phyloP scores from a whole-genome alignment of 2,329 filamentous ascomycete genomes.

The Cryphonectria carpinicola region DNA sequence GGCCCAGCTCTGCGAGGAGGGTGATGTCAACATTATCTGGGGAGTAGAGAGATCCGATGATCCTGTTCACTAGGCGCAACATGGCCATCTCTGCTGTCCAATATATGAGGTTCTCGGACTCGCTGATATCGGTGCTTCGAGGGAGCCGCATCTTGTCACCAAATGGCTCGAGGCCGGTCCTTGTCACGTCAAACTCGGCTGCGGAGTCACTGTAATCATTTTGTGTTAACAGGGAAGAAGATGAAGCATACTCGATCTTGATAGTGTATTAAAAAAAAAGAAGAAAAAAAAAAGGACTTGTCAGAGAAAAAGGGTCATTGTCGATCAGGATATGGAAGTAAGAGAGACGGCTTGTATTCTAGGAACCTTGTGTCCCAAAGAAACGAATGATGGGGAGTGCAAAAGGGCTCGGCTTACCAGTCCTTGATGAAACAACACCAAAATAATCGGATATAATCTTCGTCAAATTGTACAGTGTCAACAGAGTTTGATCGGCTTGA shows the following conservation, averaged over 20 bases:
- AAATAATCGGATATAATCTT: slow-evolving; percentile 61
- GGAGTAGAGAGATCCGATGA: slow-evolving; percentile 46
- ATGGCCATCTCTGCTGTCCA: slow-evolving; percentile 48
- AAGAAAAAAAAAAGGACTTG: neutral
- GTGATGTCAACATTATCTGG: slow-evolving; percentile 34
- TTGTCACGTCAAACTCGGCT: slow-evolving; percentile 59
- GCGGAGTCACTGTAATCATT: slow-evolving; percentile 62
- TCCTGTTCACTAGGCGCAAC: slow-evolving; percentile 46
- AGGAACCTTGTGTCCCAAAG: neutral
- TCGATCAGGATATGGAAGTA: neutral
- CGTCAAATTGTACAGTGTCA: slow-evolving; percentile 36
- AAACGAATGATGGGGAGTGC: neutral
- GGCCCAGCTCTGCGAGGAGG: slow-evolving; percentile 30
- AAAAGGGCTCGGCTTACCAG: slow-evolving; percentile 51
- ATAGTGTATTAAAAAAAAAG: neutral
- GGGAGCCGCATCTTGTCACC: slow-evolving; percentile 43
- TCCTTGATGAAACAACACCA: slow-evolving; percentile 77
- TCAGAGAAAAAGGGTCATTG: neutral
- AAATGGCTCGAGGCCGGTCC: slow-evolving; percentile 44
- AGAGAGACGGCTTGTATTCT: neutral
- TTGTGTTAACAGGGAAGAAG: neutral
- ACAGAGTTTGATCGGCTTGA: slow-evolving; percentile 25
- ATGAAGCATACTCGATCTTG: neutral
- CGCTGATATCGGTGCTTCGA: slow-evolving; percentile 38
- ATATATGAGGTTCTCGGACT: slow-evolving; percentile 42